phyloP scores from a whole-genome alignment of 2,329 filamentous ascomycete species.

The Aureobasidium sp. region DNA sequence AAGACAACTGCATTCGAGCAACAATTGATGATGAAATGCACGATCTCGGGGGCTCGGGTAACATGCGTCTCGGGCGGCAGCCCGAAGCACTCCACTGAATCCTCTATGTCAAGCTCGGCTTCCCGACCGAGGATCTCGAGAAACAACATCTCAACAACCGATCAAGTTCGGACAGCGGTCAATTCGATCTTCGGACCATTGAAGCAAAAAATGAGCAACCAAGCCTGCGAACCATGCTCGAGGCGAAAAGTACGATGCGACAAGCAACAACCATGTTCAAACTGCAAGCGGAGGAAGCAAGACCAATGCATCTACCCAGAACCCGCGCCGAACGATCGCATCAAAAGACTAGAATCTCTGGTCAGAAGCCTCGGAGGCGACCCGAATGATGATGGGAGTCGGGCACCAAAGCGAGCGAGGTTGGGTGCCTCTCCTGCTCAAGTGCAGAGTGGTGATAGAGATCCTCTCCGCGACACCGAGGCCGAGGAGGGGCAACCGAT shows the following conservation, averaged over 20 bases:
- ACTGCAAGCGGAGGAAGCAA: conserved; percentile 9
- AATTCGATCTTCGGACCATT: too few species aligned
- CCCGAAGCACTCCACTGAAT: background rate
- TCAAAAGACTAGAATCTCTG: background rate
- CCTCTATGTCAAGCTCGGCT: background rate
- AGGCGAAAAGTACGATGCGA: conserved; percentile 15
- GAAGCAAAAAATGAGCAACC: background rate
- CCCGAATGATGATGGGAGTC: background rate
- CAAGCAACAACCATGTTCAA: conserved; percentile 11
- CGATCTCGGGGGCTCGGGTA: background rate
- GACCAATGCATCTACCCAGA: conserved; percentile 8
- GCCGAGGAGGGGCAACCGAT: background rate
- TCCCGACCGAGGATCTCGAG: background rate
- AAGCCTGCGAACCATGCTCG: background rate
- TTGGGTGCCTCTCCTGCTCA: background rate
- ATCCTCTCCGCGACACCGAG: background rate
- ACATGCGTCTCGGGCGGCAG: too few species aligned
- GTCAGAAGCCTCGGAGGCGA: conserved; percentile 7
- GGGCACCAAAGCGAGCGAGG: background rate
- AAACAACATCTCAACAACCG: background rate
- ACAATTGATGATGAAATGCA: background rate
- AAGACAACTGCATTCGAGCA: too few species aligned
- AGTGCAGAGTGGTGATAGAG: background rate
- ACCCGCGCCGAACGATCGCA: background rate
- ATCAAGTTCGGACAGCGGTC: too few species aligned